These are phyloP conservation scores for Oldenlandia corymbosa DNA, from an alignment of 257 asterid genomes.

Conservation along the genomic window DNA sequence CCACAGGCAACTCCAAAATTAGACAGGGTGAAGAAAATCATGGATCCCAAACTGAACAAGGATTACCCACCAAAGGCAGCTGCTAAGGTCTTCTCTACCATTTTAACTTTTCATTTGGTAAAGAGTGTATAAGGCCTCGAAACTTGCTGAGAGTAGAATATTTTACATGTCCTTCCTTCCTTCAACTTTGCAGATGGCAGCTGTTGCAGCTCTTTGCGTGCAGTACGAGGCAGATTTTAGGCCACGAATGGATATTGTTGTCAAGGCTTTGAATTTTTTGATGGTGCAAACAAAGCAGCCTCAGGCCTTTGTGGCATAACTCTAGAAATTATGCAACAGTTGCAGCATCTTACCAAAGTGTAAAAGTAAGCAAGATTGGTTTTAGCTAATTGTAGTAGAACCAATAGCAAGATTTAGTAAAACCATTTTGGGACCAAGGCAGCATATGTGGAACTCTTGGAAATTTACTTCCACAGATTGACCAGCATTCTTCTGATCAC, in stretches of 20 bases:
- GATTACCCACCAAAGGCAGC: constrained; percentile 80
- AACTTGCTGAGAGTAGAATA: background rate
- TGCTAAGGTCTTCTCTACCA: constrained; percentile 53
- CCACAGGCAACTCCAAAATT: constrained; percentile 82
- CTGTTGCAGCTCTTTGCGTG: constrained; percentile 95
- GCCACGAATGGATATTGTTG: constrained; percentile 92
- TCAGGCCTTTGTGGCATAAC: no score
- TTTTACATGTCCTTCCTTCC: background rate
- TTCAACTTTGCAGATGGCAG: constrained; percentile 58
- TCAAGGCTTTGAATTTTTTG: constrained; percentile 89
- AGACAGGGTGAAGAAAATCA: constrained; percentile 88
- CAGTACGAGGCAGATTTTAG: constrained; percentile 93
- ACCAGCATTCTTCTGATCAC: no score
- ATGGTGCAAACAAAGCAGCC: no score
- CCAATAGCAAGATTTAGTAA: no score
- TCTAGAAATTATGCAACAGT: no score
- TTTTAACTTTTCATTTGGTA: background rate
- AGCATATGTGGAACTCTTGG: no score
- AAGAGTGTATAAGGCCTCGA: background rate
- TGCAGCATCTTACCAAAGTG: no score
- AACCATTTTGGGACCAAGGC: no score
- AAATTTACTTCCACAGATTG: no score
- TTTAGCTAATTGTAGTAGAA: no score
- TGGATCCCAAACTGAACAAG: constrained; percentile 68
- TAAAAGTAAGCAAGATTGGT: no score